phyloP scores from a whole-genome alignment of 2,329 filamentous ascomycete genomes.

The Talaromyces sp. region DNA sequence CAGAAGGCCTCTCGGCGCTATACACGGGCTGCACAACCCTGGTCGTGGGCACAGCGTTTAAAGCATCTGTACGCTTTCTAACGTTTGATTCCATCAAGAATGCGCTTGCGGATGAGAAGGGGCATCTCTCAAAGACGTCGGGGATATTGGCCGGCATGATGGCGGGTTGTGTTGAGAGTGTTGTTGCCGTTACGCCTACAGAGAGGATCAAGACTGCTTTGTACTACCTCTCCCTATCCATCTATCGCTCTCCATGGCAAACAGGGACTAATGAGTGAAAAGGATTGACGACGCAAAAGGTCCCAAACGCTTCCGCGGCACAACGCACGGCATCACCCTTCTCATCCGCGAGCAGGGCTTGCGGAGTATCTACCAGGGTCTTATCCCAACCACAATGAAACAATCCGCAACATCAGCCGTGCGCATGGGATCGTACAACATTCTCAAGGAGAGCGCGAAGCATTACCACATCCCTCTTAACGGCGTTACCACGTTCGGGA shows the following conservation, averaged over 20 bases:
- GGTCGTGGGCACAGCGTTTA: conserved; percentile 59
- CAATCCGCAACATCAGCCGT: conserved; percentile 61
- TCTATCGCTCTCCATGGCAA: too few species aligned
- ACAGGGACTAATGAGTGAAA: conserved; percentile 16
- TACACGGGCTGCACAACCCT: conserved; percentile 63
- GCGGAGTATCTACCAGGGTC: conserved; percentile 57
- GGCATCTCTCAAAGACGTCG: conserved; percentile 53
- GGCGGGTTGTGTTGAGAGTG: conserved; percentile 59
- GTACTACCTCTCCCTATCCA: conserved; percentile 7
- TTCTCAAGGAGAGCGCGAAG: conserved; percentile 58
- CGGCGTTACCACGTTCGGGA: conserved; percentile 57
- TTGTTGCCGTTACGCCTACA: conserved; percentile 65
- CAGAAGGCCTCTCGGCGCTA: conserved; percentile 57
- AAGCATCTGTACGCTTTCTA: conserved; percentile 65
- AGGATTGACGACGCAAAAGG: conserved; percentile 57
- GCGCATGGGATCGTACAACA: conserved; percentile 61
- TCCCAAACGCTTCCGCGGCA: conserved; percentile 49
- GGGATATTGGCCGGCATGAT: conserved; percentile 64
- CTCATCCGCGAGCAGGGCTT: conserved; percentile 54
- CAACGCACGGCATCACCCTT: conserved; percentile 50
- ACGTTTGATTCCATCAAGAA: conserved; percentile 65
- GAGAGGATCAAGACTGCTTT: conserved; percentile 67
- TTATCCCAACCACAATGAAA: conserved; percentile 60
- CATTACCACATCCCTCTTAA: conserved; percentile 48
- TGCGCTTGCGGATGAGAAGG: conserved; percentile 51